Percentiles rank a stretch among this genome's conserved stretches.
Conservation (phyloP, 2,329 filamentous ascomycete genomes). For the Penicillium sp. region DNA sequence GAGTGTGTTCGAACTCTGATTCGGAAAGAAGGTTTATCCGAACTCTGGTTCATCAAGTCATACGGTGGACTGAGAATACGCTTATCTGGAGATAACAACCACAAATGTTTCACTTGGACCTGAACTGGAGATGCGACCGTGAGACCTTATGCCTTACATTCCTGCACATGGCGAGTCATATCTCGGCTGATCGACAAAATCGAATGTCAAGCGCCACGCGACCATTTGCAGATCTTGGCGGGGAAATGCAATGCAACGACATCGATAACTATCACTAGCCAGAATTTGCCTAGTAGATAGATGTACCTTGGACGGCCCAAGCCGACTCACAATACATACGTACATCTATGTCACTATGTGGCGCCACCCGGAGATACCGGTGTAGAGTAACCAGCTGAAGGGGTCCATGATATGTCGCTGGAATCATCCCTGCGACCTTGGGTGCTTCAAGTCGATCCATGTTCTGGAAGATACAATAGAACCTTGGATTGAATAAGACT, state of each 20-base stretch:
- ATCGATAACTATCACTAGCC: not conserved
- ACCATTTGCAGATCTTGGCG: conserved; percentile 12
- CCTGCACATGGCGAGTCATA: conserved; percentile 14
- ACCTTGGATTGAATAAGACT: not conserved
- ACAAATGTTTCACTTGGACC: not conserved
- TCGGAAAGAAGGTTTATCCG: conserved; percentile 12
- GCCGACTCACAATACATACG: no score
- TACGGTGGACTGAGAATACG: conserved; percentile 9
- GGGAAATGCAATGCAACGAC: not conserved
- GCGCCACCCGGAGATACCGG: conserved; percentile 6
- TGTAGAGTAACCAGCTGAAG: not conserved
- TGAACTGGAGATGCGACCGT: conserved; percentile 2
- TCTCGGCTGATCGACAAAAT: conserved; percentile 15
- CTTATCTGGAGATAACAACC: conserved; percentile 17
- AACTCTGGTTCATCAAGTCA: conserved; percentile 5
- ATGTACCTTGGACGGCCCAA: no score
- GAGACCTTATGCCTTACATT: conserved; percentile 6
- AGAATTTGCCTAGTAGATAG: not conserved
- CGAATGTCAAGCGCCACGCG: conserved; percentile 20
- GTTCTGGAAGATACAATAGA: conserved; percentile 3
- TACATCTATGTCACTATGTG: no score
- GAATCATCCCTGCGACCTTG: not conserved
- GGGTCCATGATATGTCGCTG: not conserved
- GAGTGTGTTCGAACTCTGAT: conserved; percentile 4
- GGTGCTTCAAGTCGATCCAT: conserved; percentile 1